phyloP scores from a whole-genome alignment of 139 green algal genomes.

The Astrephomene gubernaculifera region DNA sequence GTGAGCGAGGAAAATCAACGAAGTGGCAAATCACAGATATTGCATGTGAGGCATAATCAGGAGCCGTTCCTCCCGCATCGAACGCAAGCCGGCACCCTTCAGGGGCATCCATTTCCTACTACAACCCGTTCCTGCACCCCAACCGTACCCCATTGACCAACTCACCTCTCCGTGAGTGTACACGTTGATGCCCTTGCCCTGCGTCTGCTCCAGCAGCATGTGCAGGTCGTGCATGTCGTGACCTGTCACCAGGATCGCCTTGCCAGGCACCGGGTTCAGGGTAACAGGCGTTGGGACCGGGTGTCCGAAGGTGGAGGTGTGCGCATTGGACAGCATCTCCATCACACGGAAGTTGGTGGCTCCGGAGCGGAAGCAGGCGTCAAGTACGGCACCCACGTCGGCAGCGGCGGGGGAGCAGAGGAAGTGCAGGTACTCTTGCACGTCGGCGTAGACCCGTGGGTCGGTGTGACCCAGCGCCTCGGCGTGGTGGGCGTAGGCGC shows the following conservation, averaged over 20 bases:
- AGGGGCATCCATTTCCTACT: no score
- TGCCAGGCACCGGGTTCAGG: constrained; percentile 69
- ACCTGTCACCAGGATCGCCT: constrained; percentile 79
- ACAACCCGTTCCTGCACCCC: no score
- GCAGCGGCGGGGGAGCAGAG: constrained; percentile 41
- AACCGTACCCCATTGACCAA: no score
- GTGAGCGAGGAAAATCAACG: no score
- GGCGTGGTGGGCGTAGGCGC: constrained; percentile 73
- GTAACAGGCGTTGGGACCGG: constrained; percentile 68
- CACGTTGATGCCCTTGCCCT: constrained; percentile 78
- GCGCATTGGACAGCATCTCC: constrained; percentile 68
- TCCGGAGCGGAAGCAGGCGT: constrained; percentile 60
- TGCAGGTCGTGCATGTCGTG: constrained; percentile 85
- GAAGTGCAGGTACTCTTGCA: constrained; percentile 59
- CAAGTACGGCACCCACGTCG: constrained; percentile 59
- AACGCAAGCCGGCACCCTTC: no score
- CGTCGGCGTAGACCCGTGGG: constrained; percentile 53
- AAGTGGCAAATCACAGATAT: no score
- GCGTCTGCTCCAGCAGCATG: constrained; percentile 73
- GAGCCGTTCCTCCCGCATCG: no score
- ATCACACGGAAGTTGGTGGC: constrained; percentile 70
- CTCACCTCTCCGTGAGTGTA: constrained; percentile 77
- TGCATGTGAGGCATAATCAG: no score
- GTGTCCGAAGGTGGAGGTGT: constrained; percentile 72
- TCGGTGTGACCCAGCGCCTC: constrained; percentile 59